Evolutionary conservation across 2,329 filamentous ascomycete species (phyloP).

Genomic region (Anthostomella pinea): DNA sequence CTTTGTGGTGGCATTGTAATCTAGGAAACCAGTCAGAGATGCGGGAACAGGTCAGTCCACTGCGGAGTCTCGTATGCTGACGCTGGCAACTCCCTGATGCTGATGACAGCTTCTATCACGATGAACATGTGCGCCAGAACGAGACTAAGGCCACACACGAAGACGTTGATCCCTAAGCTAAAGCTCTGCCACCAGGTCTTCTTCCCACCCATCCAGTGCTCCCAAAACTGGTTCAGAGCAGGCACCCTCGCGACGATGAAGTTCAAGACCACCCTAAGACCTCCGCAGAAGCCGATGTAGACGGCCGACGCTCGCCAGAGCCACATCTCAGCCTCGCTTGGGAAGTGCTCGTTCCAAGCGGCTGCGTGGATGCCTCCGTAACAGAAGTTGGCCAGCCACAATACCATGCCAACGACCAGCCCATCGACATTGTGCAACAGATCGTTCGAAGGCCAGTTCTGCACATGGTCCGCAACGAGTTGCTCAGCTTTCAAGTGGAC

Average conservation of each 20-base stretch:
- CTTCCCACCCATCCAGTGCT: slow-evolving; percentile 8
- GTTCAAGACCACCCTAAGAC: slow-evolving; percentile 11
- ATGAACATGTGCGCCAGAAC: slow-evolving; percentile 19
- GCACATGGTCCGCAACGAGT: slow-evolving; percentile 4
- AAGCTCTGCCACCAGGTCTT: slow-evolving; percentile 12
- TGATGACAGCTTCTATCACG: slow-evolving; percentile 24
- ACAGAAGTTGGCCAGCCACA: slow-evolving; percentile 5
- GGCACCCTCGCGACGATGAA: slow-evolving; percentile 6
- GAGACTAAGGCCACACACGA: slow-evolving; percentile 6
- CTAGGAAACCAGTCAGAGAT: slow-evolving; percentile 20
- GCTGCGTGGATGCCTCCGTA: slow-evolving; percentile 19
- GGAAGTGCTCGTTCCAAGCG: slow-evolving; percentile 28
- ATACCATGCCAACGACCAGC: slow-evolving; percentile 6
- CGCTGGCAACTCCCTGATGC: slow-evolving; percentile 19
- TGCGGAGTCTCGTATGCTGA: slow-evolving; percentile 22
- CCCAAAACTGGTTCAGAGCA: slow-evolving; percentile 4
- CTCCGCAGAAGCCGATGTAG: slow-evolving; percentile 16
- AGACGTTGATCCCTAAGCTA: slow-evolving; percentile 2
- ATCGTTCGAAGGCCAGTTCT: slow-evolving; percentile 10
- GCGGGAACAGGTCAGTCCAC: slow-evolving; percentile 23
- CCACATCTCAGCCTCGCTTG: slow-evolving; percentile 18
- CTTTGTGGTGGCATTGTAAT: too few relatives aligned
- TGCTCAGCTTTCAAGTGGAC: slow-evolving; percentile 4
- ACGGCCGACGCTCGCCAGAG: slow-evolving; percentile 21
- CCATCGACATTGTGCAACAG: slow-evolving; percentile 8